These are phyloP conservation scores for Clonostachys solani DNA, from an alignment of 2,329 filamentous ascomycete species.

Conservation along the genomic window DNA sequence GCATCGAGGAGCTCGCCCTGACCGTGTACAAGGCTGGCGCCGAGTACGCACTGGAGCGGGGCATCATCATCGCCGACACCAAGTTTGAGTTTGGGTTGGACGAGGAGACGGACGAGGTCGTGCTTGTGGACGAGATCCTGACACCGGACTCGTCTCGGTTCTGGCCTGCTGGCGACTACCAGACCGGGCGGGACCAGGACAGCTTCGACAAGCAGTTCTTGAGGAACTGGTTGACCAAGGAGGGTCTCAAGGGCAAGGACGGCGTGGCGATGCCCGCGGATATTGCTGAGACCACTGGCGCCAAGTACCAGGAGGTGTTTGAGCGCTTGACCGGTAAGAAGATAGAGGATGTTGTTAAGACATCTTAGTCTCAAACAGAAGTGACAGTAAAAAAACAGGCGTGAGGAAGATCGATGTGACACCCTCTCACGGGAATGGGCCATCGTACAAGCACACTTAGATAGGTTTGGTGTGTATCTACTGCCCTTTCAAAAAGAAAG, in stretches of 20 bases:
- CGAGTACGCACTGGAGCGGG: conserved; percentile 49
- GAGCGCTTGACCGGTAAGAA: no score
- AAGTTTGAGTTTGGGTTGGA: conserved; percentile 56
- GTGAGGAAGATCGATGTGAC: no score
- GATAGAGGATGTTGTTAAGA: no score
- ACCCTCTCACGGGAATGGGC: no score
- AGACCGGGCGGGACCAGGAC: conserved; percentile 68
- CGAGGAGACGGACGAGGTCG: conserved; percentile 17
- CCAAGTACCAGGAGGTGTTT: conserved; percentile 75
- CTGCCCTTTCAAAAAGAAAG: no score
- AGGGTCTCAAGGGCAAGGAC: conserved; percentile 48
- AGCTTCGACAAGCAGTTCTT: conserved; percentile 89
- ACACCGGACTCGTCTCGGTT: conserved; percentile 83
- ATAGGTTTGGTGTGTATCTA: no score
- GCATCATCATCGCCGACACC: conserved; percentile 37
- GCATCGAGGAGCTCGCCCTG: conserved; percentile 22
- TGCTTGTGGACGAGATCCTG: conserved; percentile 72
- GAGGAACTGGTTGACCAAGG: conserved; percentile 72
- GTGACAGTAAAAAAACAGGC: no score
- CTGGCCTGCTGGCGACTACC: conserved; percentile 66
- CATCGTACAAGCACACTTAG: no score
- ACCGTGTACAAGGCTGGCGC: conserved; percentile 39
- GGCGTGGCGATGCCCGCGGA: conserved; percentile 55
- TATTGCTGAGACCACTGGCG: conserved; percentile 63
- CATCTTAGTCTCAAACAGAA: no score